Evolutionary conservation across 768 basidiomycete genomes (phyloP).

Genomic region (Suillus subalutaceus): DNA sequence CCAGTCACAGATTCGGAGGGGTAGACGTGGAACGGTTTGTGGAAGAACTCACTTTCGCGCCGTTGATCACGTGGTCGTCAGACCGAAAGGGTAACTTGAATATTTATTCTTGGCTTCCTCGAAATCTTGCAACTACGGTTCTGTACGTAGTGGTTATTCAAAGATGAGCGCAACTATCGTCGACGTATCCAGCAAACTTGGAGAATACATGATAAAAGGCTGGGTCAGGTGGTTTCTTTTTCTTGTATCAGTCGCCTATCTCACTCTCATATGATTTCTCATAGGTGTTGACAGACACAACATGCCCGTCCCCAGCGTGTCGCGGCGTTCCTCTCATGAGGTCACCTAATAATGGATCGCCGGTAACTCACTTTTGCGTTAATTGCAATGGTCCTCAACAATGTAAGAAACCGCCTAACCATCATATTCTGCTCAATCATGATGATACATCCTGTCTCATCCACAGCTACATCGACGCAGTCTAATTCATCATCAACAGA

Average conservation of each 20-base stretch:
- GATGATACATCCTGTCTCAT: slow-evolving; percentile 1
- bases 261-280: slow-evolving; percentile 5
- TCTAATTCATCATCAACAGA: slow-evolving; percentile 41
- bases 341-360: slow-evolving; percentile 56
- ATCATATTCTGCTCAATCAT: not conserved
- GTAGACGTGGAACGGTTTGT: slow-evolving; percentile 27
- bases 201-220: slow-evolving; percentile 75
- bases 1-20: slow-evolving; percentile 32
- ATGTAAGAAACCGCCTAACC: slow-evolving; percentile 27
- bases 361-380: slow-evolving; percentile 59
- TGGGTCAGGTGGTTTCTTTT: slow-evolving; percentile 52
- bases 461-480: slow-evolving; percentile 22
- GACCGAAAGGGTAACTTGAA: not conserved
- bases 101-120: slow-evolving; percentile 9
- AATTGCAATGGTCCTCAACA: slow-evolving; percentile 53
- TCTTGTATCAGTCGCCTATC: not conserved
- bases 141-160: slow-evolving; percentile 3
- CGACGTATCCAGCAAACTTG: slow-evolving; percentile 64
- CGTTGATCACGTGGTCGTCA: slow-evolving; percentile 2
- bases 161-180: slow-evolving; percentile 53
- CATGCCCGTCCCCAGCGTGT: slow-evolving; percentile 60
- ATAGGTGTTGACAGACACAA: slow-evolving; percentile 66
- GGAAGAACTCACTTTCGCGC: slow-evolving; percentile 1
- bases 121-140: not conserved
- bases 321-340: slow-evolving; percentile 68